These are phyloP conservation scores for Parietaria judaica DNA, from an alignment of 306 rosid species.

Conservation along the genomic window DNA sequence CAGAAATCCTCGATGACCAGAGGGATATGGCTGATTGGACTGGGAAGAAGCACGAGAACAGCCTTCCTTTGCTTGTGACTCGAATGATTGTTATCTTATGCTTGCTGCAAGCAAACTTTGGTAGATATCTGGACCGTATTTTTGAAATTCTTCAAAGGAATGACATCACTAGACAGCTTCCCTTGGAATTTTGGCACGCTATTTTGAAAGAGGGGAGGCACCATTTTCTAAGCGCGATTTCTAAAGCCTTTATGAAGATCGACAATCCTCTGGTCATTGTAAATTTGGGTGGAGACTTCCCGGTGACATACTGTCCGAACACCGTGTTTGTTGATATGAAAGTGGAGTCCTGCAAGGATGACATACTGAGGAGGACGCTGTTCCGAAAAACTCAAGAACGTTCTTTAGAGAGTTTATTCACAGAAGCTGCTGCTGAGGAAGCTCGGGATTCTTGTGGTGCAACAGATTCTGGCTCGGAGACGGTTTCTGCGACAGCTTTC, in stretches of 20 bases:
- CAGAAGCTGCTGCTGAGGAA: no score
- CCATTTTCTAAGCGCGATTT: slow-evolving; percentile 22
- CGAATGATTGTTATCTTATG: slow-evolving; percentile 38
- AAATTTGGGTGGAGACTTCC: slow-evolving; percentile 13
- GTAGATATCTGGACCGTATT: slow-evolving; percentile 12
- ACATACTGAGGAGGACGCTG: slow-evolving; percentile 15
- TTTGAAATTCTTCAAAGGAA: slow-evolving; percentile 14
- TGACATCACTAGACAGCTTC: slow-evolving; percentile 24
- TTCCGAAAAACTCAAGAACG: slow-evolving; percentile 19
- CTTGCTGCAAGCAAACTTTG: slow-evolving; percentile 34
- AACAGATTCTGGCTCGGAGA: slow-evolving; percentile 1
- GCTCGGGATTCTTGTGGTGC: not conserved
- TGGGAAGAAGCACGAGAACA: slow-evolving; percentile 14
- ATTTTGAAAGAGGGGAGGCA: not conserved
- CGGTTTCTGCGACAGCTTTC: no score
- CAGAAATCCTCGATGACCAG: slow-evolving; percentile 13
- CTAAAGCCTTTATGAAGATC: slow-evolving; percentile 40
- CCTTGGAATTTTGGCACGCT: slow-evolving; percentile 19
- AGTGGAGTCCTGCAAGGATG: slow-evolving; percentile 8
- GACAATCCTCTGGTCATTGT: slow-evolving; percentile 47
- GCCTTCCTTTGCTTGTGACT: slow-evolving; percentile 24
- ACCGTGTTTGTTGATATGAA: slow-evolving; percentile 36
- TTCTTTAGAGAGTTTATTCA: not conserved
- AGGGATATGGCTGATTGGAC: slow-evolving; percentile 31
- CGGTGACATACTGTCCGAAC: slow-evolving; percentile 20